Percentiles rank a stretch among this genome's conserved stretches.
phyloP scores from a whole-genome alignment of 2,329 filamentous ascomycete genomes.

The Cercospora nicotianae region DNA sequence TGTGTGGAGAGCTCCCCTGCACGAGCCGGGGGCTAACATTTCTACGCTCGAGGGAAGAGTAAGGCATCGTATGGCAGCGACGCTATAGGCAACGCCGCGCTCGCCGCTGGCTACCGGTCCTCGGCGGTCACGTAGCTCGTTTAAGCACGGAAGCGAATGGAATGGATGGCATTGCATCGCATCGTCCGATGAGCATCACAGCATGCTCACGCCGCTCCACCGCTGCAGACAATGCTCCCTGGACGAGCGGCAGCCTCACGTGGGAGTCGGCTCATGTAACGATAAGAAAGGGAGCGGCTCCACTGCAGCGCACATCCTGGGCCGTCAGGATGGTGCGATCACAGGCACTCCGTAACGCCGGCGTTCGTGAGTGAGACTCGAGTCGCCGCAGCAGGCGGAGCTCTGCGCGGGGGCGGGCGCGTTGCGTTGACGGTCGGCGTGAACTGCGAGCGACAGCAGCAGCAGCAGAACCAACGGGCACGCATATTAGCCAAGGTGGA shows the following conservation, averaged over 20 bases:
- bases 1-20: slow-evolving; percentile 11
- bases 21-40: neutral
- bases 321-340: neutral
- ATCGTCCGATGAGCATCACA: neutral
- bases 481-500: neutral
- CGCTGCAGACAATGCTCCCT: neutral
- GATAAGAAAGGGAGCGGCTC: neutral
- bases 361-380: slow-evolving; percentile 5
- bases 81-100: neutral
- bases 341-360: neutral
- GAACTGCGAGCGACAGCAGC: neutral
- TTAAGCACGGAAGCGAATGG: neutral
- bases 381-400: neutral
- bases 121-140: neutral
- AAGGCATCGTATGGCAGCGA: neutral
- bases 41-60: neutral
- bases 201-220: neutral
- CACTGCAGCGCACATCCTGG: neutral
- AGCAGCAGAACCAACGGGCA: neutral
- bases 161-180: neutral
- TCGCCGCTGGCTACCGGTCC: slow-evolving; percentile 1
- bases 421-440: neutral
- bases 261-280: neutral
- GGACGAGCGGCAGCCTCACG: neutral
- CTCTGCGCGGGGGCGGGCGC: neutral